phyloP scores from a whole-genome alignment of 352 stramenopile species.

The Pythium aphanidermatum region DNA sequence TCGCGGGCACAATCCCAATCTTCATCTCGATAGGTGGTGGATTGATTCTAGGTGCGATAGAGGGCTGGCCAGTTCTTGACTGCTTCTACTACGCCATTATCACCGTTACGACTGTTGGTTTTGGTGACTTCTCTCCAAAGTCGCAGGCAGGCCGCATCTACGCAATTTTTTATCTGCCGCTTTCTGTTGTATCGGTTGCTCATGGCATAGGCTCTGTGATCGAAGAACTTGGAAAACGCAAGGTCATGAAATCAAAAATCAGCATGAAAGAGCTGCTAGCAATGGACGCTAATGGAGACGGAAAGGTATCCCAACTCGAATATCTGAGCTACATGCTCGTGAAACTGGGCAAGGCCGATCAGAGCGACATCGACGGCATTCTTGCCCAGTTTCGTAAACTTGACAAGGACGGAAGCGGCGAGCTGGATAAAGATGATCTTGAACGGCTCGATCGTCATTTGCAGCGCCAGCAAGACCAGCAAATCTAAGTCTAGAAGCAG shows the following conservation, averaged over 20 bases:
- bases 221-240: constrained; percentile 49
- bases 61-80: constrained; percentile 70
- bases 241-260: constrained; percentile 62
- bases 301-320: constrained; percentile 62
- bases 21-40: constrained; percentile 42
- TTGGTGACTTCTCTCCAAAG: constrained; percentile 73
- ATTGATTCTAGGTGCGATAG: constrained; percentile 46
- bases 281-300: constrained; percentile 61
- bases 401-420: constrained; percentile 56
- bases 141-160: constrained; percentile 56
- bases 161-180: constrained; percentile 78
- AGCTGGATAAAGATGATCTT: constrained; percentile 59
- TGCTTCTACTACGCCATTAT: constrained; percentile 91
- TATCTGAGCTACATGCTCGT: constrained; percentile 71
- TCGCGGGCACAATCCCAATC: constrained; percentile 34
- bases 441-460: constrained; percentile 54
- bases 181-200: constrained; percentile 59
- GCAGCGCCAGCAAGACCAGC: constrained; percentile 28
- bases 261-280: constrained; percentile 68
- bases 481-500: not conserved
- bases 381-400: constrained; percentile 62
- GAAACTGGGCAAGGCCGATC: constrained; percentile 64
- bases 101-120: constrained; percentile 87
- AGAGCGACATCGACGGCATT: constrained; percentile 58
- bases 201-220: constrained; percentile 62